Percentiles rank a stretch among this genome's conserved stretches.
phyloP scores from a whole-genome alignment of 2,329 filamentous ascomycete species.

The Onygenales sp. region DNA sequence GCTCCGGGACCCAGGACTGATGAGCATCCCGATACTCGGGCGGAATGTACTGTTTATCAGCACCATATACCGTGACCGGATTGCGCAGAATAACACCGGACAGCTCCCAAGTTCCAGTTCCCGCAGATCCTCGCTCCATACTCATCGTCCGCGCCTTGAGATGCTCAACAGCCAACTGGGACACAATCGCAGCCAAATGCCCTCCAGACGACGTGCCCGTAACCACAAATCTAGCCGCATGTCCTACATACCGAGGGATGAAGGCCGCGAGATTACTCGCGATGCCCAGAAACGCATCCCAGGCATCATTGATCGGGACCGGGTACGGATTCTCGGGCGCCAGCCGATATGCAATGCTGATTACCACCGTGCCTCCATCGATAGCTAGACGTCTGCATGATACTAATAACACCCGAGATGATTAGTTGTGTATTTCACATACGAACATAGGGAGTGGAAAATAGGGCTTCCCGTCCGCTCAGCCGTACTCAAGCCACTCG shows the following conservation, averaged over 20 bases:
- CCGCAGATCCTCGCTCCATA: no score
- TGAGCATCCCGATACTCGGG: background rate
- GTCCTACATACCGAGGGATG: background rate
- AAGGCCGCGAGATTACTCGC: background rate
- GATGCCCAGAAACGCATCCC: constrained; percentile 2
- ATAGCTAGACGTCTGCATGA: constrained; percentile 1
- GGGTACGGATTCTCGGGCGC: constrained; percentile 11
- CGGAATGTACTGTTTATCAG: constrained; percentile 3
- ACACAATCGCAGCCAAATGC: constrained; percentile 3
- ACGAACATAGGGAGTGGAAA: constrained; percentile 27
- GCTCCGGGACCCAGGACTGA: constrained; percentile 2
- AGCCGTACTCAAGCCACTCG: constrained; percentile 19
- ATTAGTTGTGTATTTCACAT: background rate
- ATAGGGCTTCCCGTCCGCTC: constrained; percentile 37
- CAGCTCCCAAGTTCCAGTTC: background rate
- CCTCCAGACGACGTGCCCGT: constrained; percentile 4
- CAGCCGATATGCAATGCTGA: constrained; percentile 13
- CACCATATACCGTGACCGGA: constrained; percentile 4
- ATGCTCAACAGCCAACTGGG: background rate
- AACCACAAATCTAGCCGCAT: background rate
- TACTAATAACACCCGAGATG: background rate
- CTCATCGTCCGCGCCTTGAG: background rate
- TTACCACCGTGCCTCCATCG: constrained; percentile 7
- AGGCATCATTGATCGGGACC: constrained; percentile 3
- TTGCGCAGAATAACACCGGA: background rate